A percentile compares a stretch with the other conserved stretches of the same genome.
phyloP scores from a whole-genome alignment of 306 rosid genomes.

The Vachellia pachyceras region DNA sequence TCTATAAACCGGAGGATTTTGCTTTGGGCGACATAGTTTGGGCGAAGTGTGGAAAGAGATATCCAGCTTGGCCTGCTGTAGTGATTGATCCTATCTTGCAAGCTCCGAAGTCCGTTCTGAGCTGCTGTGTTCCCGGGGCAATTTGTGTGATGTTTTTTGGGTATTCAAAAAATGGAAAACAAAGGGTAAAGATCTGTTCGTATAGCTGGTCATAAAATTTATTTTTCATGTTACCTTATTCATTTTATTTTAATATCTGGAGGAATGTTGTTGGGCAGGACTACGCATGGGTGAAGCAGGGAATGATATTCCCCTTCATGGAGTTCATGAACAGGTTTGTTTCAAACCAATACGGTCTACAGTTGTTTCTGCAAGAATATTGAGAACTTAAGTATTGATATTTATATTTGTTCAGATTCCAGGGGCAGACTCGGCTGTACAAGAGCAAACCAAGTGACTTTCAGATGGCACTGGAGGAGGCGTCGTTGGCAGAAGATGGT shows the following conservation, averaged over 20 bases:
- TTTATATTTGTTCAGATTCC: conserved; percentile 63
- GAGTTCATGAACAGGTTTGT: conserved; percentile 82
- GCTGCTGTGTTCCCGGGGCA: conserved; percentile 71
- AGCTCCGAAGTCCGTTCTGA: conserved; percentile 82
- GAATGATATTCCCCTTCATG: conserved; percentile 79
- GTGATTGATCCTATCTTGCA: conserved; percentile 88
- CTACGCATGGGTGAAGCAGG: conserved; percentile 98
- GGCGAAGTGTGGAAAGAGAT: conserved; percentile 95
- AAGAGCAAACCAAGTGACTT: conserved; percentile 89
- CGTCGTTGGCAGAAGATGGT: conserved; percentile 82
- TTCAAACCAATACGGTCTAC: conserved; percentile 19
- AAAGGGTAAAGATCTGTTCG: conserved; percentile 57
- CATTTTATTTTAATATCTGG: conserved; percentile 1
- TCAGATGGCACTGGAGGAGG: conserved; percentile 93
- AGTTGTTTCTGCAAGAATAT: conserved; percentile 24
- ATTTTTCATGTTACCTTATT: conserved; percentile 3
- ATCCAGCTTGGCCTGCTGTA: conserved; percentile 95
- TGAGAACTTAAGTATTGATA: conserved; percentile 7
- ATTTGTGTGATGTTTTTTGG: conserved; percentile 95
- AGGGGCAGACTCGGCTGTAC: conserved; percentile 88
- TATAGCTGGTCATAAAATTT: conserved; percentile 2
- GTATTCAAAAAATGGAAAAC: conserved; percentile 85
- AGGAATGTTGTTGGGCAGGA: conserved; percentile 64
- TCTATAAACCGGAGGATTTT: conserved; percentile 81
- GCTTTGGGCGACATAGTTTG: conserved; percentile 92